These are phyloP conservation scores for Tolypocladium amazonense DNA, from an alignment of 2,329 filamentous ascomycete genomes.

Conservation along the genomic window DNA sequence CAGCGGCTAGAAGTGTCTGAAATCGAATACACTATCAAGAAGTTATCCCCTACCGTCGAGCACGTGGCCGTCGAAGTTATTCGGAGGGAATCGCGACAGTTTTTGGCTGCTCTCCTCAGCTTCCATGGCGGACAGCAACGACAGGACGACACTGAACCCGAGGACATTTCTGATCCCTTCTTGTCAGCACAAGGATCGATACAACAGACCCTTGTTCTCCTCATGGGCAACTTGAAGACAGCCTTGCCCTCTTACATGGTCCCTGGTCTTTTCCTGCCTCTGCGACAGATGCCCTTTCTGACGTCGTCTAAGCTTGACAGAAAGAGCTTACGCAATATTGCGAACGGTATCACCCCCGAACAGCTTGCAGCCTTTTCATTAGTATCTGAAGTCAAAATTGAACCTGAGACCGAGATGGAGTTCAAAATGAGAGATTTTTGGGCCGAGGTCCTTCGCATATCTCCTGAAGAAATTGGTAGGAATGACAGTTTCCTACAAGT, in stretches of 20 bases:
- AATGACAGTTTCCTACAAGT: neutral
- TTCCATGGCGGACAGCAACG: neutral
- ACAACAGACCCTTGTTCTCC: neutral
- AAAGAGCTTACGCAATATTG: neutral
- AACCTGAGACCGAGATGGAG: neutral
- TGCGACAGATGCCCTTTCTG: conserved; percentile 6
- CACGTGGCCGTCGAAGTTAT: neutral
- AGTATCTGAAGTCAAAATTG: neutral
- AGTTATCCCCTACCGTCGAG: neutral
- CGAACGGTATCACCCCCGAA: neutral
- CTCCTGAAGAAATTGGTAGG: neutral
- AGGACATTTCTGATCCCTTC: neutral
- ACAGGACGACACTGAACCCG: neutral
- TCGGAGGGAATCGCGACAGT: neutral
- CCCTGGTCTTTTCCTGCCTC: conserved; percentile 3
- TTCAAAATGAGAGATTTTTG: conserved; percentile 1
- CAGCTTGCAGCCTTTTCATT: neutral
- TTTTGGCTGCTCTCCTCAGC: neutral
- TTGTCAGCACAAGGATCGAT: neutral
- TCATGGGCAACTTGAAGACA: neutral
- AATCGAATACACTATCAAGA: conserved; percentile 6
- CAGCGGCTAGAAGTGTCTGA: conserved; percentile 11
- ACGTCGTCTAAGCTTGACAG: conserved; percentile 8
- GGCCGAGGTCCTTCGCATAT: conserved; percentile 3
- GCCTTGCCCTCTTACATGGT: conserved; percentile 5